These are phyloP conservation scores for Alternaria sp. DNA, from an alignment of 2,329 filamentous ascomycete genomes.

Conservation along the genomic window DNA sequence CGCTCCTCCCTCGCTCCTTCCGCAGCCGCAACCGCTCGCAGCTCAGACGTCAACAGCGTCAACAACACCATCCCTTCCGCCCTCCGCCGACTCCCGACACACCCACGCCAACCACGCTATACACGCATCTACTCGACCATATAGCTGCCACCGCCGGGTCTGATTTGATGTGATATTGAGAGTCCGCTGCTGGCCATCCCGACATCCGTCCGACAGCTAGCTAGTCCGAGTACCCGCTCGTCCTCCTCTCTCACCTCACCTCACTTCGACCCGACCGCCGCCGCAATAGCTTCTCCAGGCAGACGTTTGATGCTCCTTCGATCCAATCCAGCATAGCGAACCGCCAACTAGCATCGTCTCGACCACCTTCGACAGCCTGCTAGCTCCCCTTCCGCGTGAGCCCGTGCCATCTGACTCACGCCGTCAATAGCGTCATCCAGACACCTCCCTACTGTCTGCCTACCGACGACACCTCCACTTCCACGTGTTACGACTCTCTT, in stretches of 20 bases:
- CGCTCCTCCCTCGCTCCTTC: slow-evolving; percentile 40
- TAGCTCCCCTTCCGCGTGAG: slow-evolving; percentile 32
- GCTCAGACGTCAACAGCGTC: slow-evolving; percentile 28
- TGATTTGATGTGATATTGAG: slow-evolving; percentile 44
- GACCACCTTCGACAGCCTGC: slow-evolving; percentile 30
- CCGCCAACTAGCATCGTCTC: slow-evolving; percentile 34
- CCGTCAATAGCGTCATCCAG: slow-evolving; percentile 34
- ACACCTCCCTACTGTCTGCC: slow-evolving; percentile 34
- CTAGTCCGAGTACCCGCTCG: slow-evolving; percentile 16
- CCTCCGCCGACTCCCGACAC: slow-evolving; percentile 22
- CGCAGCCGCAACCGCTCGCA: slow-evolving; percentile 30
- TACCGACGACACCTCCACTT: slow-evolving; percentile 39
- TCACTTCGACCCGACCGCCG: slow-evolving; percentile 14
- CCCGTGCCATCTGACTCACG: slow-evolving; percentile 47
- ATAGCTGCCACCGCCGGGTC: slow-evolving; percentile 27
- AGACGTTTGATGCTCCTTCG: slow-evolving; percentile 34
- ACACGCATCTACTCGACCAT: slow-evolving; percentile 43
- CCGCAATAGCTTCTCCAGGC: slow-evolving; percentile 25
- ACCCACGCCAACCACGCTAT: slow-evolving; percentile 28
- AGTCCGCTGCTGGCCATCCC: slow-evolving; percentile 36
- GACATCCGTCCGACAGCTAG: slow-evolving; percentile 28
- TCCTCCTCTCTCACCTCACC: slow-evolving; percentile 23
- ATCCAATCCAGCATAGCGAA: slow-evolving; percentile 29
- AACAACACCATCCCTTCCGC: slow-evolving; percentile 13
- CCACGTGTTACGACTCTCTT: slow-evolving; percentile 49